phyloP scores from a whole-genome alignment of 805 yeast species.

The Torulaspora delbrueckii region DNA sequence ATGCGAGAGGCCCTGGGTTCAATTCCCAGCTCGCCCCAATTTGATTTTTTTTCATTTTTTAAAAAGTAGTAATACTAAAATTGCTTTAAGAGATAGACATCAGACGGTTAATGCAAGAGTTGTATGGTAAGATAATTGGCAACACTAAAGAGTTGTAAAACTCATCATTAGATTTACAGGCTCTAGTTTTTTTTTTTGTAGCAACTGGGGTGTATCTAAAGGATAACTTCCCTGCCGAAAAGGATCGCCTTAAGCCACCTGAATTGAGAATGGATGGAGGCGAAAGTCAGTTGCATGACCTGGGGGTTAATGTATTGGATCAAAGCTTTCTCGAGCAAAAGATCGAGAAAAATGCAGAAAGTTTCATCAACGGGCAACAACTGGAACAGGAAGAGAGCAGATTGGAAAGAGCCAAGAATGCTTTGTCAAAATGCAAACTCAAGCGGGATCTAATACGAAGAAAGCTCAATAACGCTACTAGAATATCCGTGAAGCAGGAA shows the following conservation, averaged over 20 bases:
- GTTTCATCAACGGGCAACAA: conserved; percentile 55
- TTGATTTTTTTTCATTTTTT: conserved; percentile 16
- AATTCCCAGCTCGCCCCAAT: conserved; percentile 48
- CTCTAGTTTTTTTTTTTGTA: neutral
- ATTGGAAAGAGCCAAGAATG: conserved; percentile 58
- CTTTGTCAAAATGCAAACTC: conserved; percentile 40
- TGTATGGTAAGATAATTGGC: neutral
- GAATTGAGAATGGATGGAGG: conserved; percentile 5
- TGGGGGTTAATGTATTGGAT: conserved; percentile 62
- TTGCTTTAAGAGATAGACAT: neutral
- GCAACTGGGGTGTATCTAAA: neutral
- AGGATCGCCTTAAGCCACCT: neutral
- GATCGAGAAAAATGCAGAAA: conserved; percentile 66
- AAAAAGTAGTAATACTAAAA: neutral
- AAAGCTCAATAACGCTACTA: conserved; percentile 49
- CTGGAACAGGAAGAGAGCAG: conserved; percentile 70
- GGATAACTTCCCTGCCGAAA: neutral
- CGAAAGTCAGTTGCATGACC: conserved; percentile 14
- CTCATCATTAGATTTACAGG: neutral
- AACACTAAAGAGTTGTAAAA: neutral
- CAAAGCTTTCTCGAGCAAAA: conserved; percentile 74
- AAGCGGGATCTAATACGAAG: conserved; percentile 46
- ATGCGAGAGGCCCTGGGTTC: conserved; percentile 63
- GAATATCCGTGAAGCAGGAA: conserved; percentile 59
- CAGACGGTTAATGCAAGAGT: neutral